Conservation (phyloP, 768 basidiomycete species). For the Macrocybe gigantea region DNA sequence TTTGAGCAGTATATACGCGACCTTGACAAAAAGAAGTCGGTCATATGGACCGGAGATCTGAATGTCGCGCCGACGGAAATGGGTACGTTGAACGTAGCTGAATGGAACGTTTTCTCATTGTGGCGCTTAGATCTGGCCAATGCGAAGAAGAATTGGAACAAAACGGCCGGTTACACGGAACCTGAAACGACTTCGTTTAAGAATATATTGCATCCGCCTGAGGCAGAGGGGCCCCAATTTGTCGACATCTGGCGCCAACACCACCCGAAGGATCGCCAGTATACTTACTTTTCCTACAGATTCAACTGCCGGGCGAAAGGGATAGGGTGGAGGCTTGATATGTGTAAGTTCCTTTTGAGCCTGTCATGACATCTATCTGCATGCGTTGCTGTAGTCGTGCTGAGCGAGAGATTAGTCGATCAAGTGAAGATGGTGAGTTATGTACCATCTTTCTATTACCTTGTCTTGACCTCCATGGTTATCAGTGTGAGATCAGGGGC, state of each 20-base stretch:
- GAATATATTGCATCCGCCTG: conserved; percentile 54
- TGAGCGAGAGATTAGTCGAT: conserved; percentile 63
- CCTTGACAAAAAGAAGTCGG: conserved; percentile 73
- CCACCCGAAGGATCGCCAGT: conserved; percentile 66
- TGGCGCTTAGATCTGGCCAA: conserved; percentile 54
- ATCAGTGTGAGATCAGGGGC: conserved; percentile 73
- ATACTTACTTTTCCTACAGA: conserved; percentile 81
- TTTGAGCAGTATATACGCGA: conserved; percentile 69
- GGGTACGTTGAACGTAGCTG: conserved; percentile 33
- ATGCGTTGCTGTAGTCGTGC: conserved; percentile 45
- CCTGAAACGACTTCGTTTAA: conserved; percentile 74
- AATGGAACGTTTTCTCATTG: background rate
- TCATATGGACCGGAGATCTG: conserved; percentile 85
- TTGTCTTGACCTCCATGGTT: conserved; percentile 1
- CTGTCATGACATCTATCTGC: background rate
- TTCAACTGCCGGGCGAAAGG: conserved; percentile 78
- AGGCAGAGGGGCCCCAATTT: conserved; percentile 38
- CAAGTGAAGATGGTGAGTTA: conserved; percentile 53
- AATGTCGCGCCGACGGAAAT: conserved; percentile 79
- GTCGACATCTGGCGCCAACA: conserved; percentile 76
- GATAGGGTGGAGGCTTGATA: conserved; percentile 84
- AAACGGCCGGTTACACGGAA: conserved; percentile 80
- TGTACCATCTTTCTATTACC: background rate
- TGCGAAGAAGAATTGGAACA: conserved; percentile 78
- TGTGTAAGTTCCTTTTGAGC: conserved; percentile 44